Base-by-base conservation (phyloP, 257 asterid genomes). In the Nemophila menziesii region DNA sequence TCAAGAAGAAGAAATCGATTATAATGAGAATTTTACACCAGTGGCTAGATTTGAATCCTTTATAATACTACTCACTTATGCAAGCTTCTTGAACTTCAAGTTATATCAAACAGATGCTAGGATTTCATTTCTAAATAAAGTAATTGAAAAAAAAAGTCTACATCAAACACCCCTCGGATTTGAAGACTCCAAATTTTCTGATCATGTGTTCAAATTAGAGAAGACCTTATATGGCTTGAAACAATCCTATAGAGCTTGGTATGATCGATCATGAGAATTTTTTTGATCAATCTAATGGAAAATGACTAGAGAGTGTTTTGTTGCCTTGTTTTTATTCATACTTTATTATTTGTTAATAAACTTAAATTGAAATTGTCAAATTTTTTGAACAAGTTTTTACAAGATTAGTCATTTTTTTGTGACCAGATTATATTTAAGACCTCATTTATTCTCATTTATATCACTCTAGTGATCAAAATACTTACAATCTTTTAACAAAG, bases 41-140 rank as follows among this genome's bases (percentile, higher is more conserved):
- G 16, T 39, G 16, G 16, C 43, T 4, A 39, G 43, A 39, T 10
- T 39, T n/a, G 43, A 39, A 39, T 39, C 43, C 16, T n/a, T 39
- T 39, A 3, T 17, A 3, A 12, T 39, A 3, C 5, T 39, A 4
- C 1, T 39, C 2, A 20, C 43, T 13, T 39, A n/a, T 39, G 20
- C 43, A n/a, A 8, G 43, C 43, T 39, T 1, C 8, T n/a, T 39
- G 43, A 14, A 39, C 6, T 4, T 39, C 6, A 39, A 39, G 16
- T 8, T 4, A 1, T 39, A 39, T 14, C 43, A 39, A 39, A 39
- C 16, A 20, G 43, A 39, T 39, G n/a, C 17, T 2, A 39, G 16
- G 16, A 39, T 8, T 39, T 8, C 20, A 5, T 39, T 39, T 39
- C 5, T 39, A 14, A 39, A 39, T 39, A 17, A 10, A 3, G 14